A percentile compares a stretch with the other conserved stretches of the same genome.
These are phyloP conservation scores for Blumeria hordei DNA, from an alignment of 2,329 filamentous ascomycete species.

Conservation along the genomic window DNA sequence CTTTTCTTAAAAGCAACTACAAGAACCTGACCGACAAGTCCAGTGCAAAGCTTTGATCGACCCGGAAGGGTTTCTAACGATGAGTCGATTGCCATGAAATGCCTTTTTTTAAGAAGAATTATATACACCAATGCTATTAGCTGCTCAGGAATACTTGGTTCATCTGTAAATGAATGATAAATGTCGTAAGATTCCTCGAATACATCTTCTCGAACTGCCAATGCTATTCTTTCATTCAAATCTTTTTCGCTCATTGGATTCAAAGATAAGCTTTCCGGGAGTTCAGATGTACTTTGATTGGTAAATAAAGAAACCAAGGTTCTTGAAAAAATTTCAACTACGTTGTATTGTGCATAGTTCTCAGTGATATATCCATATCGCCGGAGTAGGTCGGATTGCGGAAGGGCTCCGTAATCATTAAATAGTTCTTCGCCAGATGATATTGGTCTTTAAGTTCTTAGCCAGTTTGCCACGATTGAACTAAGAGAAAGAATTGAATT, in stretches of 20 bases:
- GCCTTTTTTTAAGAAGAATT: constrained; percentile 17
- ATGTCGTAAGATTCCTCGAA: constrained; percentile 38
- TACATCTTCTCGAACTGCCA: constrained; percentile 29
- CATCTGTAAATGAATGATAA: constrained; percentile 9
- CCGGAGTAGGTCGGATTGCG: constrained; percentile 38
- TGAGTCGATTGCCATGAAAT: constrained; percentile 17
- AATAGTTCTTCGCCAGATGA: constrained; percentile 34
- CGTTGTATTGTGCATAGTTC: constrained; percentile 39
- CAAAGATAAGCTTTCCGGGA: constrained; percentile 3
- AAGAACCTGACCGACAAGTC: constrained; percentile 18
- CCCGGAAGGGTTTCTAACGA: constrained; percentile 15
- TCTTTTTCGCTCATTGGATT: constrained; percentile 10
- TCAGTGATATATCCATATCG: constrained; percentile 44
- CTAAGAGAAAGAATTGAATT: neutral
- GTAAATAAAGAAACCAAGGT: neutral
- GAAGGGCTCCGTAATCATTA: constrained; percentile 43
- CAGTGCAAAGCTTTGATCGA: constrained; percentile 20
- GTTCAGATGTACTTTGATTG: neutral
- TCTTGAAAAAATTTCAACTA: constrained; percentile 28
- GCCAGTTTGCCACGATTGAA: neutral
- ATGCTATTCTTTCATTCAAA: constrained; percentile 14
- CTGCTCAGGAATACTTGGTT: constrained; percentile 14
- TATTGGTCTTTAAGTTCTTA: constrained; percentile 18
- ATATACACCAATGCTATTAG: constrained; percentile 19
- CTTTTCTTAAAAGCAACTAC: constrained; percentile 17